phyloP scores from a whole-genome alignment of 371 early-diverging fungal species.

The Parasitella parasitica region DNA sequence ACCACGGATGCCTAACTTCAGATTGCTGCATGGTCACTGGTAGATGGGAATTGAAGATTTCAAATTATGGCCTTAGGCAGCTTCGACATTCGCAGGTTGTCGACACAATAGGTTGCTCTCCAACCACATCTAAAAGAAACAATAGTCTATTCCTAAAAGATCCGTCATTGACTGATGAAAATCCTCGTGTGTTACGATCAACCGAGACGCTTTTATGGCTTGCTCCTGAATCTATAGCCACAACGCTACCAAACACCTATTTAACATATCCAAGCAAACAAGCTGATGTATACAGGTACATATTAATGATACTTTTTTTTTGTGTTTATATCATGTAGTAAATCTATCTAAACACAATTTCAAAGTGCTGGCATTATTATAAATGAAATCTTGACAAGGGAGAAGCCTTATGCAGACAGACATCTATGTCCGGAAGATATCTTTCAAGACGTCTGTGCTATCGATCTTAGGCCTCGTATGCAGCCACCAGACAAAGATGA shows the following conservation, averaged over 20 bases:
- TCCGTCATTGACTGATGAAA: neutral
- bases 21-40: constrained; percentile 48
- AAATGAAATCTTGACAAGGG: constrained; percentile 50
- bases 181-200: neutral
- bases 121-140: constrained; percentile 1
- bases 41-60: constrained; percentile 53
- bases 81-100: constrained; percentile 24
- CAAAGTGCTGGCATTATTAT: constrained; percentile 51
- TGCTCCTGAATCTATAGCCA: constrained; percentile 46
- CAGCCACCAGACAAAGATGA: constrained; percentile 28
- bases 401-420: constrained; percentile 30
- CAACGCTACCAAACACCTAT: constrained; percentile 23
- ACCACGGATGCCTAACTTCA: constrained; percentile 49
- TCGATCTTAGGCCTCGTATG: constrained; percentile 27
- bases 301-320: too few relatives aligned
- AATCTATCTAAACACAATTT: neutral
- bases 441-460: constrained; percentile 26
- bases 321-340: neutral
- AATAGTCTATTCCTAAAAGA: neutral
- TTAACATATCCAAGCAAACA: constrained; percentile 34
- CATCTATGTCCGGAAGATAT: neutral
- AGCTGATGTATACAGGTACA: constrained; percentile 40
- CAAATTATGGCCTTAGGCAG: constrained; percentile 44
- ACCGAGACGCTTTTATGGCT: constrained; percentile 35
- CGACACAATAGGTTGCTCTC: constrained; percentile 4